phyloP scores from a whole-genome alignment of 768 basidiomycete species.

The Boletus insuetus region DNA sequence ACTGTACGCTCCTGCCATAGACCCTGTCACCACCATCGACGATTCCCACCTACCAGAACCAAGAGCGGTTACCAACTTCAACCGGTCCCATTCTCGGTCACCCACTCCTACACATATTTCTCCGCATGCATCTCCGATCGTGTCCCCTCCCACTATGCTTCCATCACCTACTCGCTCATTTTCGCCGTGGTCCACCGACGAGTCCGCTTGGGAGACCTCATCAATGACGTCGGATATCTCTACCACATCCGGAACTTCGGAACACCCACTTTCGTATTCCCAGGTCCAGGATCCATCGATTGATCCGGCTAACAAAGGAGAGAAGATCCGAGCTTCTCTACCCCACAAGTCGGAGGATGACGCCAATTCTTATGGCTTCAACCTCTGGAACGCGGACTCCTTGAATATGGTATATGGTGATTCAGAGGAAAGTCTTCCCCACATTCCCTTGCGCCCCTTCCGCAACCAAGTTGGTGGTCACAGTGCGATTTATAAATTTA shows the following conservation, averaged over 20 bases:
- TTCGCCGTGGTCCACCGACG: slow-evolving; percentile 74
- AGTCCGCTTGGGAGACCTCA: slow-evolving; percentile 72
- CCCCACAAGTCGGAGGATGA: slow-evolving; percentile 20
- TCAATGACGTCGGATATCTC: slow-evolving; percentile 63
- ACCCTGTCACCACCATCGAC: not conserved
- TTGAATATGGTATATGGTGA: slow-evolving; percentile 42
- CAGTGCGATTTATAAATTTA: slow-evolving; percentile 96
- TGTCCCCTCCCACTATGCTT: slow-evolving; percentile 14
- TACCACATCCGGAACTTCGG: slow-evolving; percentile 46
- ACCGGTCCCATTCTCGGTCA: slow-evolving; percentile 31
- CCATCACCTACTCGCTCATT: slow-evolving; percentile 22
- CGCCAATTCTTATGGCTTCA: not conserved
- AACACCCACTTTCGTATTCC: slow-evolving; percentile 29
- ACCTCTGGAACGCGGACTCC: slow-evolving; percentile 32
- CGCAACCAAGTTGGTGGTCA: slow-evolving; percentile 98
- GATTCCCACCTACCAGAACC: slow-evolving; percentile 1
- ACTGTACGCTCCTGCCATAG: slow-evolving; percentile 20
- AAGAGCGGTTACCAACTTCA: not conserved
- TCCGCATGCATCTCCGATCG: slow-evolving; percentile 21
- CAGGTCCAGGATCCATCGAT: slow-evolving; percentile 21
- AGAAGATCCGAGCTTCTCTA: slow-evolving; percentile 5
- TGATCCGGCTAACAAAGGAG: slow-evolving; percentile 17
- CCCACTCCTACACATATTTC: slow-evolving; percentile 39
- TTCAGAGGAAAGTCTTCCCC: slow-evolving; percentile 65
- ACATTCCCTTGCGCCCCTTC: slow-evolving; percentile 93